These are phyloP conservation scores for Sporisorium graminicola DNA, from an alignment of 1,284 basidiomycete genomes.

Conservation along the genomic window DNA sequence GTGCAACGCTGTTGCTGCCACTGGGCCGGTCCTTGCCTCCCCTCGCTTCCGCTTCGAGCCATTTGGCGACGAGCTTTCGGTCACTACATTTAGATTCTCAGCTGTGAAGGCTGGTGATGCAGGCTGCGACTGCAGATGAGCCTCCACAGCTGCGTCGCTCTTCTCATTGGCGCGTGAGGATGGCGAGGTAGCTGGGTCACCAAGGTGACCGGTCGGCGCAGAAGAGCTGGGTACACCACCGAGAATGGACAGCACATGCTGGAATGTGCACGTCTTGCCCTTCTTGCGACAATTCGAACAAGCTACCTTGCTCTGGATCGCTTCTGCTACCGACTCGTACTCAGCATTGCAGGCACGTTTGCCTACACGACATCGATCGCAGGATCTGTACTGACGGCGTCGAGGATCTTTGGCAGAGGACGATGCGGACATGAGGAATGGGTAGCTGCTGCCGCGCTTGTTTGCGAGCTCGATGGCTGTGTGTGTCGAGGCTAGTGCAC, in stretches of 20 bases:
- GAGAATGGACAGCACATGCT: slow-evolving; percentile 30
- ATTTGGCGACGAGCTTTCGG: no score
- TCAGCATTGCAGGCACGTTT: slow-evolving; percentile 34
- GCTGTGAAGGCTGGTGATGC: no score
- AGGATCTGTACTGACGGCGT: slow-evolving; percentile 40
- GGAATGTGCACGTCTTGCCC: slow-evolving; percentile 31
- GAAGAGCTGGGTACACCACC: slow-evolving; percentile 14
- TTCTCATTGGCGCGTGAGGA: no score
- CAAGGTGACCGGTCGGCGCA: neutral
- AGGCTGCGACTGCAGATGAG: no score
- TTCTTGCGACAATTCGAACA: slow-evolving; percentile 37
- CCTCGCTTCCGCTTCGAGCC: no score
- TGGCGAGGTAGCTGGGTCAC: no score
- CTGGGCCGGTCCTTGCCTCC: neutral
- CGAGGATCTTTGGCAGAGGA: slow-evolving; percentile 14
- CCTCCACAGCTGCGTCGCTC: no score
- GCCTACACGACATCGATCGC: slow-evolving; percentile 27
- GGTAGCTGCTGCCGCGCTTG: neutral
- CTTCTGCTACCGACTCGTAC: slow-evolving; percentile 37
- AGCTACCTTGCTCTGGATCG: slow-evolving; percentile 26
- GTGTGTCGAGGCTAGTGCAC: no score
- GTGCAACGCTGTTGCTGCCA: neutral
- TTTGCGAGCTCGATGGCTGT: slow-evolving; percentile 5
- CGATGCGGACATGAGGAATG: neutral
- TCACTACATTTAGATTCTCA: no score